Percentiles rank a stretch among this genome's conserved stretches.
Conservation (phyloP, 371 early-diverging fungal genomes). For the Basidiobolus meristosporus region DNA sequence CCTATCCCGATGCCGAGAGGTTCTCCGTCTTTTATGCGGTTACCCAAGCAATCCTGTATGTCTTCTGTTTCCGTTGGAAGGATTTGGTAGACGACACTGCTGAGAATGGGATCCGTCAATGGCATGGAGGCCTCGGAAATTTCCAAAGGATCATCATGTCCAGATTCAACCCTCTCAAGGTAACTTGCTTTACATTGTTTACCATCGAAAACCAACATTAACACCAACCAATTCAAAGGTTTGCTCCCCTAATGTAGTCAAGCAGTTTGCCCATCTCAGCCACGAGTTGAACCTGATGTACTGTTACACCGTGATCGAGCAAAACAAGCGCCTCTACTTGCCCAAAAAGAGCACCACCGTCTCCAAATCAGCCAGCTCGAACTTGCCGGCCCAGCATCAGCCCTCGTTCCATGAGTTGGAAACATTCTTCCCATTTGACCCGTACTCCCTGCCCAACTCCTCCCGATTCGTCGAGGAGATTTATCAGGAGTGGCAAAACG, state of each 20-base stretch:
- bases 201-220: not conserved
- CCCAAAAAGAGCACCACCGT: slow-evolving; percentile 2
- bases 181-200: slow-evolving; percentile 5
- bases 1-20: slow-evolving; percentile 24
- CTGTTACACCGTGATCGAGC: slow-evolving; percentile 55
- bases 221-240: slow-evolving; percentile 12
- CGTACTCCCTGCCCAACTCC: slow-evolving; percentile 54
- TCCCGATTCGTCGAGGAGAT: slow-evolving; percentile 29
- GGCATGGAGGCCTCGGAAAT: slow-evolving; percentile 31
- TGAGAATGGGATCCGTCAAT: slow-evolving; percentile 8
- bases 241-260: slow-evolving; percentile 57
- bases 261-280: slow-evolving; percentile 67
- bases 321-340: slow-evolving; percentile 27
- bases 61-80: slow-evolving; percentile 88
- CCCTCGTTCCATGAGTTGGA: slow-evolving; percentile 4
- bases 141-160: slow-evolving; percentile 65
- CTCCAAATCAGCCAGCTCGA: slow-evolving; percentile 1
- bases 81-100: slow-evolving; percentile 24
- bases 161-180: slow-evolving; percentile 66
- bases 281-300: slow-evolving; percentile 69
- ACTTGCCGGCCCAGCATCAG: not conserved
- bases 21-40: slow-evolving; percentile 68
- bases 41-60: slow-evolving; percentile 78
- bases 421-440: slow-evolving; percentile 88
- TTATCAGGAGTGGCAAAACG: slow-evolving; percentile 42